A percentile compares a stretch with the other conserved stretches of the same genome.
These are phyloP conservation scores for Yarrowia deformans DNA, from an alignment of 805 yeast genomes.

Conservation along the genomic window DNA sequence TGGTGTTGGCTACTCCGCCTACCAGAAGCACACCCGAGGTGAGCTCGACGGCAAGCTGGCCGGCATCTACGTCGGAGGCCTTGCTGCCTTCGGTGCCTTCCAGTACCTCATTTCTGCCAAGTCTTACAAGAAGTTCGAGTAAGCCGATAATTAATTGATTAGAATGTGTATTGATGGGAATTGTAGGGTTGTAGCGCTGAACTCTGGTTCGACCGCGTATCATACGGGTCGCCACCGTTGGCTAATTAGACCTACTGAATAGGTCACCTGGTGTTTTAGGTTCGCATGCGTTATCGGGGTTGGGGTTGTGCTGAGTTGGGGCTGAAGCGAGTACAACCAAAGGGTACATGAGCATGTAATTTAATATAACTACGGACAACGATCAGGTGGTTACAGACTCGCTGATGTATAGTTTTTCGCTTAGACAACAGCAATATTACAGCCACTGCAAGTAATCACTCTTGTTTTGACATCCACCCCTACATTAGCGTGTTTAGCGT, in stretches of 20 bases:
- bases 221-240: background rate
- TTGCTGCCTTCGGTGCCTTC: slow-evolving; percentile 38
- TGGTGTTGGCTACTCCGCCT: slow-evolving; percentile 40
- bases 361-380: too few species aligned
- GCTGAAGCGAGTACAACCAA: background rate
- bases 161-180: slow-evolving; percentile 2
- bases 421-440: too few species aligned
- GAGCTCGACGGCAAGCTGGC: slow-evolving; percentile 39
- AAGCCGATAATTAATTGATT: slow-evolving; percentile 19
- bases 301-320: slow-evolving; percentile 10
- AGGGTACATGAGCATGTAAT: too few species aligned
- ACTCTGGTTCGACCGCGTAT: background rate
- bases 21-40: slow-evolving; percentile 37
- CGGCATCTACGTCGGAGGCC: slow-evolving; percentile 37
- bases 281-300: slow-evolving; percentile 36
- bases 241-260: slow-evolving; percentile 4
- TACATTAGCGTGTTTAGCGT: background rate
- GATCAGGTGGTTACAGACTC: too few species aligned
- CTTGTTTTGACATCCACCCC: background rate
- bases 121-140: slow-evolving; percentile 37
- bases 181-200: background rate
- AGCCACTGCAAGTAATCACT: background rate
- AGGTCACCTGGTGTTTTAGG: slow-evolving; percentile 7
- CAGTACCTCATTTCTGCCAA: slow-evolving; percentile 33
- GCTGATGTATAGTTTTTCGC: too few species aligned